phyloP scores from a whole-genome alignment of 441 rosid species.

The Croton laevigatus region DNA sequence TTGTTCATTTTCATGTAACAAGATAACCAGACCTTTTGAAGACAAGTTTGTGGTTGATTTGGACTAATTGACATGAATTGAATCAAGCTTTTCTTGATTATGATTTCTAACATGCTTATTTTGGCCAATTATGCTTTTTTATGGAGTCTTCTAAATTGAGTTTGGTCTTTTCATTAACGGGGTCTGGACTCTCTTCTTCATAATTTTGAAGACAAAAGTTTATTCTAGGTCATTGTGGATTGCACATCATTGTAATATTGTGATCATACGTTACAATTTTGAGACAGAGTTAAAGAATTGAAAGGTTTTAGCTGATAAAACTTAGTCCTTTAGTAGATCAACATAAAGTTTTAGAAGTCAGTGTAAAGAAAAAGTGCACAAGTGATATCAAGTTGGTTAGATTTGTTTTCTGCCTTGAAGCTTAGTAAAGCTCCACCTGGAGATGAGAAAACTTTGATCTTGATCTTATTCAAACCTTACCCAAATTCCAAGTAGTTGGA shows the following conservation, averaged over 20 bases:
- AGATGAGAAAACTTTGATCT: too few species aligned
- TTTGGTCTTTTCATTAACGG: not conserved
- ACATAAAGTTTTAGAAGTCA: not conserved
- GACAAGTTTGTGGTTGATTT: not conserved
- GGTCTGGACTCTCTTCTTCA: not conserved
- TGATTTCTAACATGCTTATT: not conserved
- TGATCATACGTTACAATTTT: not conserved
- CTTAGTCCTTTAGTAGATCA: not conserved
- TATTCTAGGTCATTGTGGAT: not conserved
- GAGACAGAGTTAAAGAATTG: not conserved
- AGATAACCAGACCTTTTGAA: not conserved
- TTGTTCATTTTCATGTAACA: not conserved
- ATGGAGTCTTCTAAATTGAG: not conserved
- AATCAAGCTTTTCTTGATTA: not conserved
- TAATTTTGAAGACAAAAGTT: not conserved
- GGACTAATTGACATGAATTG: not conserved
- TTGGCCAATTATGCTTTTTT: not conserved
- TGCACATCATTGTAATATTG: not conserved
- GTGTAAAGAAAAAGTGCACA: not conserved
- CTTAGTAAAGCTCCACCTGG: not conserved
- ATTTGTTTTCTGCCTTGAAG: not conserved
- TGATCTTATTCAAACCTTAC: not conserved
- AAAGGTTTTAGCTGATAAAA: not conserved
- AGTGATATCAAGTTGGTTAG: not conserved
- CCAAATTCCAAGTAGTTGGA: not conserved